These are phyloP conservation scores for Fusarium nelsonii DNA, from an alignment of 2,329 filamentous ascomycete genomes.

Conservation along the genomic window DNA sequence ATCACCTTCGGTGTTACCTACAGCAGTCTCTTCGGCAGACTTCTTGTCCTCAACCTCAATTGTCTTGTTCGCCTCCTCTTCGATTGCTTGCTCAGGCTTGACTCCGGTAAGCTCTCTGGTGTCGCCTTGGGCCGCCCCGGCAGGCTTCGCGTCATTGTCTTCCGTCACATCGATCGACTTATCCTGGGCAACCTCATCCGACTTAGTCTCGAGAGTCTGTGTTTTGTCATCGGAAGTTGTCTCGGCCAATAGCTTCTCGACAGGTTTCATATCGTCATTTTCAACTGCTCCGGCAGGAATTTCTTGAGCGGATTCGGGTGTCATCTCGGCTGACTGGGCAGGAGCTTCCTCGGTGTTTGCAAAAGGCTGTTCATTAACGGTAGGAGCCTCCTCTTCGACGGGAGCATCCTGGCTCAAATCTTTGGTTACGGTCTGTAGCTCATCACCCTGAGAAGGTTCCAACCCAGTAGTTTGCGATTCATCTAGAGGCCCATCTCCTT, in stretches of 20 bases:
- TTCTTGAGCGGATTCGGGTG: background rate
- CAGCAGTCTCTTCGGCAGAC: background rate
- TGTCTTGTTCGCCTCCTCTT: constrained; percentile 4
- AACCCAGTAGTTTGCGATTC: constrained; percentile 44
- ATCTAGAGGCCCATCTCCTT: constrained; percentile 46
- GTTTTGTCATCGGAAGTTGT: background rate
- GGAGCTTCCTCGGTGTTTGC: background rate
- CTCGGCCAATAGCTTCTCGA: background rate
- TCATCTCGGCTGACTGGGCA: background rate
- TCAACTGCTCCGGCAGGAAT: background rate
- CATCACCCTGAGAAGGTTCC: constrained; percentile 45
- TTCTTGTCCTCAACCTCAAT: background rate
- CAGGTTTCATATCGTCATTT: background rate
- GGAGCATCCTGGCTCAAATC: background rate
- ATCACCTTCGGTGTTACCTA: constrained; percentile 26
- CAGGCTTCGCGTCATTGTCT: background rate
- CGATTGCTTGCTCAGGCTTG: background rate
- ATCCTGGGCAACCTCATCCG: background rate
- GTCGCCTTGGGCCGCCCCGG: background rate
- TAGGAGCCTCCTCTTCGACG: background rate
- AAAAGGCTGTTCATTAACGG: constrained; percentile 4
- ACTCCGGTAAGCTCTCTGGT: background rate
- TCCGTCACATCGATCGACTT: background rate
- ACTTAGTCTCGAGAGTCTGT: constrained; percentile 7
- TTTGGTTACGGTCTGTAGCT: constrained; percentile 8